phyloP scores from a whole-genome alignment of 768 basidiomycete genomes.

The Lentinula raphanica region DNA sequence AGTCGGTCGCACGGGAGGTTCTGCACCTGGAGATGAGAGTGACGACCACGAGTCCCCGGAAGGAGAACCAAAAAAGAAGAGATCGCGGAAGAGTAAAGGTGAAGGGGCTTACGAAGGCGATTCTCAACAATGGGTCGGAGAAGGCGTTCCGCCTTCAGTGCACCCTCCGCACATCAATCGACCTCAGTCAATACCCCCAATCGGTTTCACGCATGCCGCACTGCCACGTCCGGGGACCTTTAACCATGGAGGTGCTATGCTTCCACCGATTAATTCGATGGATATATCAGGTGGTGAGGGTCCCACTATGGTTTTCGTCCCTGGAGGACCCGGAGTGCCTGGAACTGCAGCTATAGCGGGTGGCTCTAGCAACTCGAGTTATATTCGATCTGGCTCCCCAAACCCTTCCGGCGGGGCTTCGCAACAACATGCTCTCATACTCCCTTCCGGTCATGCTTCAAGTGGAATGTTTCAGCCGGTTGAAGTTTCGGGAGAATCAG shows the following conservation, averaged over 20 bases:
- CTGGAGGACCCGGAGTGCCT: conserved; percentile 4
- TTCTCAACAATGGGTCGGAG: conserved; percentile 27
- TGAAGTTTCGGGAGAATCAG: not conserved
- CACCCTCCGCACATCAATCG: conserved; percentile 16
- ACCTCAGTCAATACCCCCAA: conserved; percentile 4
- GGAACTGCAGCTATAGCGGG: conserved; percentile 17
- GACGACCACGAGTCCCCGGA: conserved; percentile 36
- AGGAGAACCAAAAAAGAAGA: conserved; percentile 51
- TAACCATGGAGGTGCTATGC: not conserved
- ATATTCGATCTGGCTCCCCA: conserved; percentile 59
- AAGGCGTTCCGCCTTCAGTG: conserved; percentile 32
- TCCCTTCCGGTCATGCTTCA: conserved; percentile 33
- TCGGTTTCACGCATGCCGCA: not conserved
- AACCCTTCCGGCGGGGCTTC: conserved; percentile 44
- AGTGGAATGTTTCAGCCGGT: conserved; percentile 12
- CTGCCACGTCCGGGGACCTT: not conserved
- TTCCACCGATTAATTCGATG: conserved; percentile 6
- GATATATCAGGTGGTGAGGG: not conserved
- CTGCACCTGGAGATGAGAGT: conserved; percentile 31
- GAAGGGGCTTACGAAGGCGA: conserved; percentile 44
- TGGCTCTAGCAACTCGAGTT: conserved; percentile 39
- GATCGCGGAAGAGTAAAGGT: conserved; percentile 31
- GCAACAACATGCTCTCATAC: conserved; percentile 23
- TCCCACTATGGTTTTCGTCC: conserved; percentile 1
- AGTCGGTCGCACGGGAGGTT: conserved; percentile 50